These are phyloP conservation scores for Fusarium liriodendri DNA, from an alignment of 2,329 filamentous ascomycete species.

Conservation along the genomic window DNA sequence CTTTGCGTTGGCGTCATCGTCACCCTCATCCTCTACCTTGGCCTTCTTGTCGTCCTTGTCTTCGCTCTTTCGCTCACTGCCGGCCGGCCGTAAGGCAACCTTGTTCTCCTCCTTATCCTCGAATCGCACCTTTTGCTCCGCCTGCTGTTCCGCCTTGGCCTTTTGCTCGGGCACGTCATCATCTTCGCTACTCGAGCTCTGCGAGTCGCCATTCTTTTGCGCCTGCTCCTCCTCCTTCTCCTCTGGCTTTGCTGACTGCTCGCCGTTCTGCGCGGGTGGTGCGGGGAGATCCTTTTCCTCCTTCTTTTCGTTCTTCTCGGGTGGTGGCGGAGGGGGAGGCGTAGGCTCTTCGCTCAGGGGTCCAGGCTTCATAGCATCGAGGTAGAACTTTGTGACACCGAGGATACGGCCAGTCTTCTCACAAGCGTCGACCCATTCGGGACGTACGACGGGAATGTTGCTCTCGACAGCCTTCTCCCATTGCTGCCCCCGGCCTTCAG, in stretches of 20 bases:
- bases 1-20: constrained; percentile 52
- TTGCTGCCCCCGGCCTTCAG: constrained; percentile 85
- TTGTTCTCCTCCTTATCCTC: constrained; percentile 68
- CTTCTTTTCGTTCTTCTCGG: constrained; percentile 54
- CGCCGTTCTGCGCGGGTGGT: constrained; percentile 37
- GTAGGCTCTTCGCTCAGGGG: constrained; percentile 52
- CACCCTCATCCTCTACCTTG: constrained; percentile 48
- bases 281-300: constrained; percentile 46
- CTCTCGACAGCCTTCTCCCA: constrained; percentile 99
- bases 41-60: constrained; percentile 45
- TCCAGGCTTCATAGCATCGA: constrained; percentile 76
- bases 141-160: constrained; percentile 47
- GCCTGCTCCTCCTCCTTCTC: constrained; percentile 44
- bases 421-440: constrained; percentile 98
- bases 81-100: constrained; percentile 59
- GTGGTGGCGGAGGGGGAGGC: constrained; percentile 39
- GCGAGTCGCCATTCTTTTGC: constrained; percentile 30
- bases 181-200: constrained; percentile 36
- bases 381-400: constrained; percentile 94
- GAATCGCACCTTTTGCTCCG: constrained; percentile 67
- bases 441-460: constrained; percentile 96
- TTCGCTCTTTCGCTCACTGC: constrained; percentile 45
- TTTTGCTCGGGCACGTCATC: constrained; percentile 51
- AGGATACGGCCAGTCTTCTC: constrained; percentile 93
- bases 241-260: constrained; percentile 38